Conservation (phyloP, 192 early-diverging fungal genomes). For the Allomyces javanicus region DNA sequence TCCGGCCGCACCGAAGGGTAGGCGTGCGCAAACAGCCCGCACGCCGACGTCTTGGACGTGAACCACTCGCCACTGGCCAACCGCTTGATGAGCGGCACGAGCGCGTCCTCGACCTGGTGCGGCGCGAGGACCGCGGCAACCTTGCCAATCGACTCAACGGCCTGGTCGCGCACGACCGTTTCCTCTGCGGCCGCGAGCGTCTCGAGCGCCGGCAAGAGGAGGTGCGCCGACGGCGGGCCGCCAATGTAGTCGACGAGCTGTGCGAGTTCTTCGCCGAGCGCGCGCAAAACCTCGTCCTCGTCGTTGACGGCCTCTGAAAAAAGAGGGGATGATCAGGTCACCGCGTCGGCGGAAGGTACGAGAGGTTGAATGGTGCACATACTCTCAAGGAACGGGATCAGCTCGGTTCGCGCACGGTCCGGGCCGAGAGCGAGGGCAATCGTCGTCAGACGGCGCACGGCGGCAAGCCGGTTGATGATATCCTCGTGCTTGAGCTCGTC, state of each 20-base stretch:
- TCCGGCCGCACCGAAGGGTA: slow-evolving; percentile 50
- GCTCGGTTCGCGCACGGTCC: slow-evolving; percentile 83
- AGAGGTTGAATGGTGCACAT: not conserved
- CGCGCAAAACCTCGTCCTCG: slow-evolving; percentile 89
- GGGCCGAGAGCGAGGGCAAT: slow-evolving; percentile 86
- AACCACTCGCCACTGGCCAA: slow-evolving; percentile 94
- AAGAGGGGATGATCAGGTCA: too few species aligned
- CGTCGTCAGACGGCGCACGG: slow-evolving; percentile 55
- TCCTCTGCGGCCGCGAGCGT: slow-evolving; percentile 95
- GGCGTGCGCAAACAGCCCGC: slow-evolving; percentile 73
- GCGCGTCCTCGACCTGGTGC: slow-evolving; percentile 67
- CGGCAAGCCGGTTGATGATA: slow-evolving; percentile 57
- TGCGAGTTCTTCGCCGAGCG: slow-evolving; percentile 84
- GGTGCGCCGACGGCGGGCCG: slow-evolving; percentile 64
- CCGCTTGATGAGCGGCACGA: slow-evolving; percentile 79
- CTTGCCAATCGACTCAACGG: slow-evolving; percentile 83
- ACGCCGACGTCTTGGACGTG: slow-evolving; percentile 81
- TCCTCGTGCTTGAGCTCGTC: slow-evolving; percentile 91
- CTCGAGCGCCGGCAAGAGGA: slow-evolving; percentile 79
- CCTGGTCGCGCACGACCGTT: slow-evolving; percentile 94
- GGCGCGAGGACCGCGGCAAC: slow-evolving; percentile 52
- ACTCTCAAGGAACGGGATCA: slow-evolving; percentile 97
- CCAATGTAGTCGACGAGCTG: slow-evolving; percentile 84
- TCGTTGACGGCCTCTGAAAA: slow-evolving; percentile 88
- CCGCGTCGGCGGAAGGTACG: too few species aligned